phyloP scores from a whole-genome alignment of 441 rosid genomes.

The Kokia cookei region DNA sequence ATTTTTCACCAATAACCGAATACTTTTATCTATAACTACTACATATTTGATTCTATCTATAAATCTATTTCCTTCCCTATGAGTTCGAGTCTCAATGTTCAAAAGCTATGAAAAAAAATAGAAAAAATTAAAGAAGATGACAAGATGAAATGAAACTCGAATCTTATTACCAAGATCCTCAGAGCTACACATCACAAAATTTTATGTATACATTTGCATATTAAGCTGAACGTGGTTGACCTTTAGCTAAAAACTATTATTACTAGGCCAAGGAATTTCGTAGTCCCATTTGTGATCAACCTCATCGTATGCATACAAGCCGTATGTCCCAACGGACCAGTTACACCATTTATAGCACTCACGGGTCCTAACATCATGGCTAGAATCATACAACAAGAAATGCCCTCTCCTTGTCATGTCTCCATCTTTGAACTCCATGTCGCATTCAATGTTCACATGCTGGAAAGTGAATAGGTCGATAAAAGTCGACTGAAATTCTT shows the following conservation, averaged over 20 bases:
- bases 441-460: not conserved
- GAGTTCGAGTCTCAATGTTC: too few species aligned
- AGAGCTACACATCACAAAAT: too few species aligned
- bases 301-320: conserved; percentile 4
- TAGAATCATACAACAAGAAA: not conserved
- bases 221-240: not conserved
- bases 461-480: not conserved
- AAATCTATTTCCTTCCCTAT: too few species aligned
- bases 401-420: not conserved
- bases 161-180: too few species aligned
- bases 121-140: too few species aligned
- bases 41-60: too few species aligned
- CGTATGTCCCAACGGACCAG: conserved; percentile 4
- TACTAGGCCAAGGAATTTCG: conserved; percentile 9
- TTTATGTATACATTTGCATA: too few species aligned
- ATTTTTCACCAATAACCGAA: too few species aligned
- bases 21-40: too few species aligned
- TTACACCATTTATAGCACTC: conserved; percentile 9
- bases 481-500: not conserved
- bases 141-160: too few species aligned
- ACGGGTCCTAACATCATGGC: conserved; percentile 1
- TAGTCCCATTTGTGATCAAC: conserved; percentile 1
- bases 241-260: not conserved
- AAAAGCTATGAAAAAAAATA: too few species aligned
- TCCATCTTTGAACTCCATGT: conserved; percentile 10